Evolutionary conservation across 345 rosid genomes (phyloP).

Genomic region (Gossypium ekmanianum): DNA sequence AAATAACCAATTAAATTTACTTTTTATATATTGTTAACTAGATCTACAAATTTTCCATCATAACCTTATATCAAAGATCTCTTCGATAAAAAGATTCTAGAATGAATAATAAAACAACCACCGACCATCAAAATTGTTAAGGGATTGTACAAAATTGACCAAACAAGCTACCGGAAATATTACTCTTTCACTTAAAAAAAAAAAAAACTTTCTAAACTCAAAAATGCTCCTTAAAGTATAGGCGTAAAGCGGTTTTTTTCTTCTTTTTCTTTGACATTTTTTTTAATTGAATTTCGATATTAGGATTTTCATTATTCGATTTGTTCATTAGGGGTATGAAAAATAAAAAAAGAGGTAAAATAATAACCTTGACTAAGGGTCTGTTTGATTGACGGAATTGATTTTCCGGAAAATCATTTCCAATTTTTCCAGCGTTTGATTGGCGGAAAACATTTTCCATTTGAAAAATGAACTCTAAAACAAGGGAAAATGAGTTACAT

Average conservation of each 20-base stretch:
- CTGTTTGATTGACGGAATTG: too few species aligned
- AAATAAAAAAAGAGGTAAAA: background rate
- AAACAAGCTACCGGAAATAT: background rate
- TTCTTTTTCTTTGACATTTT: too few species aligned
- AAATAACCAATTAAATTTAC: background rate
- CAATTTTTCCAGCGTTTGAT: too few species aligned
- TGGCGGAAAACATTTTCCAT: too few species aligned
- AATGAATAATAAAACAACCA: background rate
- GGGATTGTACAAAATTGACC: conserved; percentile 3
- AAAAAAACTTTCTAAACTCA: conserved; percentile 4
- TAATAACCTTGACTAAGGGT: background rate
- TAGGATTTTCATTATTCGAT: background rate
- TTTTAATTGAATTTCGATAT: background rate
- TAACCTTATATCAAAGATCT: background rate
- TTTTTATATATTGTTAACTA: background rate
- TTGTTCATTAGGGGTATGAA: background rate
- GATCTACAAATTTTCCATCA: background rate
- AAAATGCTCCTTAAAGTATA: background rate
- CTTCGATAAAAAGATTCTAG: background rate
- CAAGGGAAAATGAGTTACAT: too few species aligned
- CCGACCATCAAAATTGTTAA: background rate
- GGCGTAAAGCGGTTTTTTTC: background rate
- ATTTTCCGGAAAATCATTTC: too few species aligned
- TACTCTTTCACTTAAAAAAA: background rate
- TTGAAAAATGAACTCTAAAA: too few species aligned